Percentiles rank a stretch among this genome's conserved stretches.
phyloP scores from a whole-genome alignment of 148 eudicot genomes.

The Salicornia ramosissima region DNA sequence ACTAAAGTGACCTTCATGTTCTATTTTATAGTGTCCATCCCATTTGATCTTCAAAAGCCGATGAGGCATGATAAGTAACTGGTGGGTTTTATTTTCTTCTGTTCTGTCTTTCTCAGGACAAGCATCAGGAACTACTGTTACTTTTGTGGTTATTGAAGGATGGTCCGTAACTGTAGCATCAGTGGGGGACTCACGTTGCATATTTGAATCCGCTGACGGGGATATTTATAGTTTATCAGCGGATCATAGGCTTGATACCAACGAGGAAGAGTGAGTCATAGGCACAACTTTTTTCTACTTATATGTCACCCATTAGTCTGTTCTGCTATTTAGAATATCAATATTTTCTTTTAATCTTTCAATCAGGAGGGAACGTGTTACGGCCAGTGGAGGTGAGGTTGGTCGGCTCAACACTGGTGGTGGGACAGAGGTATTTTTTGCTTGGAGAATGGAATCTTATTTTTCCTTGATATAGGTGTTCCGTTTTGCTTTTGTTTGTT shows the following conservation, averaged over 20 bases:
- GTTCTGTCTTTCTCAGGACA: too few relatives aligned
- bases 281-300: background rate
- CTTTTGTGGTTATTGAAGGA: constrained; percentile 92
- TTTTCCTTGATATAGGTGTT: background rate
- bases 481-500: background rate
- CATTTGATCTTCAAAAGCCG: background rate
- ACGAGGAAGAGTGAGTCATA: constrained; percentile 69
- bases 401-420: constrained; percentile 98
- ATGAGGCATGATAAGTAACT: background rate
- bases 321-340: background rate
- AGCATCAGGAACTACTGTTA: constrained; percentile 91
- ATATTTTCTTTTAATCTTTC: constrained; percentile 7
- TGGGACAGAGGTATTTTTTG: constrained; percentile 75
- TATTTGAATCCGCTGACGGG: constrained; percentile 91
- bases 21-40: too few relatives aligned
- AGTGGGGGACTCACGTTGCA: constrained; percentile 91
- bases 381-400: constrained; percentile 95
- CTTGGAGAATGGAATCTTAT: too few relatives aligned
- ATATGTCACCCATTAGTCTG: background rate
- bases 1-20: background rate
- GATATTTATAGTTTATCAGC: constrained; percentile 71
- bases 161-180: constrained; percentile 90
- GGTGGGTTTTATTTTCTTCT: constrained; percentile 21
- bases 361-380: constrained; percentile 83
- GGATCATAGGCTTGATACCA: constrained; percentile 94